Evolutionary conservation across 2,329 filamentous ascomycete species (phyloP), one percentile per base, ranked within the genome.

Genomic region (Penicillium sp.): DNA sequence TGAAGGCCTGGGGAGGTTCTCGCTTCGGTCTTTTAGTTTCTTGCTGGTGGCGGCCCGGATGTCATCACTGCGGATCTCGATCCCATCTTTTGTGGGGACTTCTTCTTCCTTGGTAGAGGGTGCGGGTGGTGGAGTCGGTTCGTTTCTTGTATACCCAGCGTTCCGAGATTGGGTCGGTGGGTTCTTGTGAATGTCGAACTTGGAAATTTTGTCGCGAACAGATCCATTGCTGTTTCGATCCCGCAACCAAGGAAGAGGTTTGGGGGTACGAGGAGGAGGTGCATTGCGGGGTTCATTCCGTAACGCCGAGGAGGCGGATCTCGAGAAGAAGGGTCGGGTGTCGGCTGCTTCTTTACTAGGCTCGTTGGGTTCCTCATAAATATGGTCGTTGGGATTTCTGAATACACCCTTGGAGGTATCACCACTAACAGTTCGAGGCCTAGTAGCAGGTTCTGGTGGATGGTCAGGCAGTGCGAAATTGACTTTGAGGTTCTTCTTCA

Each of bases 31-130:
- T 73, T 87, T 92, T 62, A 95, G 80, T 72, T 82, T 89, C 85
- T 96, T 96, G 77, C 90, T 95, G 8, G 93, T 98, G 54, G 93
- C 93, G 64, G 90, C 86, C 58, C 91, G 87, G 63, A 98, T 95
- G 59, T 98, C 93, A 50, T 96, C 89, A 68, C 90, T 81, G 65
- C 93, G 86, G 61, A 96, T 86, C 74, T 97, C 93, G 62, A 91
- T 82, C 21, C 90, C 92, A 68, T 95, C 87, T 75, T 90, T 92
- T 62, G 81, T 88, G 45, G 83, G 84, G 39, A 82, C 75, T 7
- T 76, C 70, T 23, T 71, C 66, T 50, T 69, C 19, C 39, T 13
- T 60, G 56, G 50, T 52, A 48, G 46, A 55, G 21, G 63, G 49
- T 35, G 64, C 65, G 51, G 67, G 62, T n/a, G 69, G 67, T 43